Percentiles rank a stretch among this genome's conserved stretches.
These are phyloP conservation scores for Ophiostoma tasmaniense DNA, from an alignment of 2,329 filamentous ascomycete genomes.

Conservation along the genomic window DNA sequence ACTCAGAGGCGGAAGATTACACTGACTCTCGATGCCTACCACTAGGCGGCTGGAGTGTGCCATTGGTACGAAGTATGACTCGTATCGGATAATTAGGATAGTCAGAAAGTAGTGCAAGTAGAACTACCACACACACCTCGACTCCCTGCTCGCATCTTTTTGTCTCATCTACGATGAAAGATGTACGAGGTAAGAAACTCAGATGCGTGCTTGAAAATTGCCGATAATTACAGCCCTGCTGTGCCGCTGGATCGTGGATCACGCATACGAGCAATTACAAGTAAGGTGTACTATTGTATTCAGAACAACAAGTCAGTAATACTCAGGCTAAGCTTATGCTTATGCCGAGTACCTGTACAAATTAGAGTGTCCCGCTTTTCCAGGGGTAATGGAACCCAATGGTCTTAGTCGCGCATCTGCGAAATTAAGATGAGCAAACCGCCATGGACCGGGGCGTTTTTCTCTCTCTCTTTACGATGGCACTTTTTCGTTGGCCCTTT, in stretches of 20 bases:
- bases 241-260: neutral
- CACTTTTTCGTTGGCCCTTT: neutral
- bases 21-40: neutral
- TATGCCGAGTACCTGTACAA: neutral
- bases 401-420: constrained; percentile 6
- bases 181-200: too few species aligned
- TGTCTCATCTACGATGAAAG: too few species aligned
- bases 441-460: constrained; percentile 12
- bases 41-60: neutral
- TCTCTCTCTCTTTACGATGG: neutral
- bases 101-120: neutral
- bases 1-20: neutral
- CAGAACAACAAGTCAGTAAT: too few species aligned
- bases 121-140: neutral
- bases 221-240: neutral
- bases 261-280: neutral
- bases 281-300: too few species aligned
- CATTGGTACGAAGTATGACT: neutral
- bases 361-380: constrained; percentile 17
- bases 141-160: neutral
- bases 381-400: constrained; percentile 18
- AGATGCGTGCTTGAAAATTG: neutral
- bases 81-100: neutral
- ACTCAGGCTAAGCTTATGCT: too few species aligned
- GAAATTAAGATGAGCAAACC: constrained; percentile 18